phyloP scores from a whole-genome alignment of 345 rosid genomes.

The Gossypium turneri region DNA sequence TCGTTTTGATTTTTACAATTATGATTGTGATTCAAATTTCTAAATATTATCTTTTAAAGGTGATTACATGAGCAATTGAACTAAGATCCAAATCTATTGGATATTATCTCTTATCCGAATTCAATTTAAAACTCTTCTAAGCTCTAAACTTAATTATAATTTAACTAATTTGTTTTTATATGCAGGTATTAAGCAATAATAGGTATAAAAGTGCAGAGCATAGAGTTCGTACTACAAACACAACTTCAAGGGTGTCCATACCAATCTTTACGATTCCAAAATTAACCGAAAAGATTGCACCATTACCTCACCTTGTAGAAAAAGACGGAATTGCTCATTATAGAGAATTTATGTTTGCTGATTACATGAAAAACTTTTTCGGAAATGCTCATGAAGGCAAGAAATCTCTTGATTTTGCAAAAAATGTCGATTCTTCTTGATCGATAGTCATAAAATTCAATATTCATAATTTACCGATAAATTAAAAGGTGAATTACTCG shows the following conservation, averaged over 20 bases:
- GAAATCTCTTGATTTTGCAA: background rate
- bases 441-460: background rate
- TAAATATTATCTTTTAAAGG: no score
- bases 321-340: slow-evolving; percentile 43
- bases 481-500: background rate
- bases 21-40: background rate
- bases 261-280: slow-evolving; percentile 51
- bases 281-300: slow-evolving; percentile 38
- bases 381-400: slow-evolving; percentile 51
- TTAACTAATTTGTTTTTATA: background rate
- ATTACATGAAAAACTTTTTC: slow-evolving; percentile 54
- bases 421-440: background rate
- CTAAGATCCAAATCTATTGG: no score
- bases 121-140: no score
- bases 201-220: slow-evolving; percentile 59
- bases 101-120: no score
- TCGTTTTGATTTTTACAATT: no score
- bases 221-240: slow-evolving; percentile 46
- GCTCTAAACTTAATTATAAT: no score
- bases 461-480: background rate
- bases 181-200: slow-evolving; percentile 49
- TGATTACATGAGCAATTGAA: no score
- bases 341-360: slow-evolving; percentile 36
- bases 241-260: slow-evolving; percentile 47
- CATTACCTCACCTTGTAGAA: slow-evolving; percentile 39